Evolutionary conservation across 495 filamentous ascomycete genomes (phyloP).

Genomic region (Aspergillus olivimuriae): DNA sequence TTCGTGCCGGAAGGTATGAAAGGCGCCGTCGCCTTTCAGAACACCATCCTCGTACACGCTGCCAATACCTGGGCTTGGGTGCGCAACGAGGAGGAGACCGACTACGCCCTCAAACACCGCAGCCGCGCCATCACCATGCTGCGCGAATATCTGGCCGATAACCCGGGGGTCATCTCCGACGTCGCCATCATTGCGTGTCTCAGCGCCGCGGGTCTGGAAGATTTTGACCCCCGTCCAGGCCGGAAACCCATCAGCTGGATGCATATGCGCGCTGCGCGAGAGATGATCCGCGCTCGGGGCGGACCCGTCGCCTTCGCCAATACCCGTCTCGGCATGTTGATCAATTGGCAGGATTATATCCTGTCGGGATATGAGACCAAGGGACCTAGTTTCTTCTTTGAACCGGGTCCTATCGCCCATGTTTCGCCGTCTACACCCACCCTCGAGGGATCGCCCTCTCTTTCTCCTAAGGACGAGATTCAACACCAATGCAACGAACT

Average conservation of each 20-base stretch:
- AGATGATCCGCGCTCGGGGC: conserved; percentile 34
- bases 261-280: conserved; percentile 33
- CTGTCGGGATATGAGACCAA: conserved; percentile 33
- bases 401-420: conserved; percentile 4
- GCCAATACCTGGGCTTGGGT: conserved; percentile 36
- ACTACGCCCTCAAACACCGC: conserved; percentile 22
- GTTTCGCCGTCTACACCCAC: conserved; percentile 19
- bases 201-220: conserved; percentile 35
- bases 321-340: conserved; percentile 34
- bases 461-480: conserved; percentile 24
- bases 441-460: too few species aligned
- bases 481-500: conserved; percentile 32
- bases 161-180: conserved; percentile 29
- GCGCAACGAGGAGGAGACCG: conserved; percentile 23
- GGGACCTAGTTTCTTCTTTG: conserved; percentile 28
- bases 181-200: conserved; percentile 32
- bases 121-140: conserved; percentile 29
- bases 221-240: conserved; percentile 34
- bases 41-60: conserved; percentile 32
- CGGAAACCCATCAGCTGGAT: conserved; percentile 33
- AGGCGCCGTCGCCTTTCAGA: conserved; percentile 33
- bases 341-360: conserved; percentile 41
- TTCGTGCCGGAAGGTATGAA: conserved; percentile 37
- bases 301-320: conserved; percentile 31
- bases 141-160: conserved; percentile 21